Evolutionary conservation across 495 filamentous ascomycete genomes (phyloP).

Genomic region (Penicillium psychrofluorescens): DNA sequence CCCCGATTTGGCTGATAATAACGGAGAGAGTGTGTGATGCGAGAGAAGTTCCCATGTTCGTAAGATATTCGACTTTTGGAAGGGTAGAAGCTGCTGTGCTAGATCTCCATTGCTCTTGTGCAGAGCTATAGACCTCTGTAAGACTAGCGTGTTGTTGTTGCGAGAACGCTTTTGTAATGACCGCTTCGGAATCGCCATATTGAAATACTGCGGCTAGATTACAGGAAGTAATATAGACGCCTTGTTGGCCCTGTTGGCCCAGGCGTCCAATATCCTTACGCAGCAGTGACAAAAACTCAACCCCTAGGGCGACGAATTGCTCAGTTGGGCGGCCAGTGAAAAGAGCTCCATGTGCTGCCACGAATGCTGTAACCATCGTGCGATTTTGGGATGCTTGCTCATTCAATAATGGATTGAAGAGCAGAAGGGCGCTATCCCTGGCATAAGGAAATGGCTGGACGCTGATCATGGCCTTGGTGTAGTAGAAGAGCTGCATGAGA

Average conservation of each 20-base stretch:
- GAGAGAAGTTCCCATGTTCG: slow-evolving; percentile 32
- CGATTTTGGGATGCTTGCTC: slow-evolving; percentile 18
- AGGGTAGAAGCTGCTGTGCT: neutral
- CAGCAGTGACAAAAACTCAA: slow-evolving; percentile 44
- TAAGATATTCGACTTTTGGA: slow-evolving; percentile 10
- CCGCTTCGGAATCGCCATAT: slow-evolving; percentile 52
- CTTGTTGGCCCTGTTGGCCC: slow-evolving; percentile 52
- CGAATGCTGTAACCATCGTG: slow-evolving; percentile 43
- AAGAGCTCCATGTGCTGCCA: slow-evolving; percentile 58
- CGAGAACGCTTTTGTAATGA: slow-evolving; percentile 28
- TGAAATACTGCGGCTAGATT: slow-evolving; percentile 50
- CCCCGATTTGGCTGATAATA: slow-evolving; percentile 51
- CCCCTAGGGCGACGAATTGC: slow-evolving; percentile 36
- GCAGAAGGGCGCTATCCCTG: slow-evolving; percentile 60
- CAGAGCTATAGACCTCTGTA: slow-evolving; percentile 15
- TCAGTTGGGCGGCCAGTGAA: slow-evolving; percentile 49
- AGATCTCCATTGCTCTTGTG: slow-evolving; percentile 12
- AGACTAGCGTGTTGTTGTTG: slow-evolving; percentile 26
- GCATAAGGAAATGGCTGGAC: slow-evolving; percentile 51
- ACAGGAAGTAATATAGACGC: slow-evolving; percentile 43
- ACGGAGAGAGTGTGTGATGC: slow-evolving; percentile 41
- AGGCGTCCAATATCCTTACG: slow-evolving; percentile 53
- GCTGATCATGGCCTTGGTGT: slow-evolving; percentile 46
- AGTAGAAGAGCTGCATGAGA: slow-evolving; percentile 70
- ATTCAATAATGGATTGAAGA: slow-evolving; percentile 61